Conservation (phyloP, 1,284 basidiomycete species). For the Sporisorium iseilematis-ciliati region DNA sequence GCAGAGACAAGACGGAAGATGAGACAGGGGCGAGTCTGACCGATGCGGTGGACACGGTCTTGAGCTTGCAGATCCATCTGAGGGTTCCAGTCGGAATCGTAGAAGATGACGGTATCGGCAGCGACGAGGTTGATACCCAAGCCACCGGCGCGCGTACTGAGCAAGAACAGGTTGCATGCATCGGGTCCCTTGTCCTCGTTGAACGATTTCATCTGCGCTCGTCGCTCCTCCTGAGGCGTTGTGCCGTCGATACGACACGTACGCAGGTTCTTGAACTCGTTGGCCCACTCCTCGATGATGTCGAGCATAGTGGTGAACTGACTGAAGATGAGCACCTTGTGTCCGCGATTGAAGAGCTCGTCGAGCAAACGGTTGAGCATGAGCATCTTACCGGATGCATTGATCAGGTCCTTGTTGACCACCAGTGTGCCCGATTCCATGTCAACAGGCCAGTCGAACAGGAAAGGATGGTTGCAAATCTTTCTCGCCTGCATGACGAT, state of each 20-base stretch:
- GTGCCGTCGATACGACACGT: slow-evolving; percentile 91
- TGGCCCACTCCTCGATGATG: slow-evolving; percentile 77
- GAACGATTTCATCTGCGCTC: slow-evolving; percentile 85
- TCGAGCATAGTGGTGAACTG: slow-evolving; percentile 90
- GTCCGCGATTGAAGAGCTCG: slow-evolving; percentile 82
- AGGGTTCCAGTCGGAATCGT: slow-evolving; percentile 96
- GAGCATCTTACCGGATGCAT: slow-evolving; percentile 95
- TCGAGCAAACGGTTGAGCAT: slow-evolving; percentile 87
- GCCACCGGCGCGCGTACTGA: slow-evolving; percentile 92
- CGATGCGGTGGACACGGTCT: slow-evolving; percentile 94
- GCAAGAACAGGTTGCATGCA: slow-evolving; percentile 84
- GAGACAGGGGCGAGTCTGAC: slow-evolving; percentile 78
- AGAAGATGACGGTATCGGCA: slow-evolving; percentile 78
- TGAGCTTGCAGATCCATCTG: slow-evolving; percentile 93
- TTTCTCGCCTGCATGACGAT: slow-evolving; percentile 83
- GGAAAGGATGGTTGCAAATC: slow-evolving; percentile 91
- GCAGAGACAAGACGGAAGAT: slow-evolving; percentile 81
- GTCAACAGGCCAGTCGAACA: slow-evolving; percentile 89
- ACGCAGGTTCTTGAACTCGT: slow-evolving; percentile 78
- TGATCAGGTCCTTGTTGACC: slow-evolving; percentile 78
- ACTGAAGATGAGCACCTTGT: slow-evolving; percentile 89
- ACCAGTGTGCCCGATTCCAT: slow-evolving; percentile 73
- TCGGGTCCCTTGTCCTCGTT: slow-evolving; percentile 78
- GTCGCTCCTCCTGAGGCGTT: slow-evolving; percentile 82
- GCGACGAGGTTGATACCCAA: slow-evolving; percentile 87